Conservation (phyloP, 169 alveolate genomes). For the Babesia bigemina region DNA sequence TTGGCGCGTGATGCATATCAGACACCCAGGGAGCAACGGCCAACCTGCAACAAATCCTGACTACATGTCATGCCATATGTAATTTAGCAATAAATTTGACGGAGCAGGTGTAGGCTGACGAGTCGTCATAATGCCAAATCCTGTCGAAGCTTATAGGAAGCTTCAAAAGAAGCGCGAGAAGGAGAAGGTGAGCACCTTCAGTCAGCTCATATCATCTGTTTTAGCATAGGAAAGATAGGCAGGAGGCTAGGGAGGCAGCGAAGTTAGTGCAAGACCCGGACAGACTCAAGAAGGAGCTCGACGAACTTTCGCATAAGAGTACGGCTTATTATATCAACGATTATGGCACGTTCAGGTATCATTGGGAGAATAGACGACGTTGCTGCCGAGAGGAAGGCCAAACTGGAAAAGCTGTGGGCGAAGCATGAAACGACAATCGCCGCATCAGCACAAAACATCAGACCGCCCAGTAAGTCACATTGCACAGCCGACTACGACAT, state of each 20-base stretch:
- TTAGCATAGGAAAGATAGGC: slow-evolving; percentile 38
- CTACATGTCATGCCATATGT: too few species aligned
- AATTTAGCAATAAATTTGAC: too few species aligned
- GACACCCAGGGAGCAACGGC: too few species aligned
- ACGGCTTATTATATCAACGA: neutral
- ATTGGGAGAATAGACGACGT: slow-evolving; percentile 58
- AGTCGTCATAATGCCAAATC: slow-evolving; percentile 48
- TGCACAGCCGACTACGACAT: neutral
- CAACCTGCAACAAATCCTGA: too few species aligned
- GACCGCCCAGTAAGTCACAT: neutral
- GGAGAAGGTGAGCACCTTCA: slow-evolving; percentile 51
- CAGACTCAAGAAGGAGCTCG: slow-evolving; percentile 63
- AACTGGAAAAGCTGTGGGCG: slow-evolving; percentile 56
- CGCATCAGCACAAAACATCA: neutral
- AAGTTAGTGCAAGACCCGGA: slow-evolving; percentile 65
- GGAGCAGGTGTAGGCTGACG: neutral
- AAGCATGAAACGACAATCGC: slow-evolving; percentile 8
- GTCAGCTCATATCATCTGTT: neutral
- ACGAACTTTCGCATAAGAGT: slow-evolving; percentile 66
- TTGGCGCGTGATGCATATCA: too few species aligned
- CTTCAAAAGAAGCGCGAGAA: slow-evolving; percentile 63
- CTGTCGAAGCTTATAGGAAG: slow-evolving; percentile 60
- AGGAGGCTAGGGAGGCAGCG: slow-evolving; percentile 51
- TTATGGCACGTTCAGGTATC: slow-evolving; percentile 28
- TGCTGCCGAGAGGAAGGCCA: slow-evolving; percentile 52